A percentile compares a stretch with the other conserved stretches of the same genome.
Conservation (phyloP, 2,329 filamentous ascomycete genomes). For the Tolypocladium cylindrosporum region DNA sequence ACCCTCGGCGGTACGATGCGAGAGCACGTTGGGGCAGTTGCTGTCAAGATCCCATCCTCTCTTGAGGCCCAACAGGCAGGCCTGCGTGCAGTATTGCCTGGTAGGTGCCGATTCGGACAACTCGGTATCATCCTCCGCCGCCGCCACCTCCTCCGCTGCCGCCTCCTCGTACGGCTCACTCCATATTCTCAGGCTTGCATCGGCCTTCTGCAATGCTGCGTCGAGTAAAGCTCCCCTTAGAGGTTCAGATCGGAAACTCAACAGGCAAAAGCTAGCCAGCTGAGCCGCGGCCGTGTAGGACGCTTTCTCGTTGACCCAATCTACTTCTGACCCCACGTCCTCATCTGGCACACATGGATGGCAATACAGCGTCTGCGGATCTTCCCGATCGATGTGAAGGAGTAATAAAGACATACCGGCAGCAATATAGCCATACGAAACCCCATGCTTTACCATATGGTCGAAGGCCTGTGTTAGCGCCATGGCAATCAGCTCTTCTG, state of each 20-base stretch:
- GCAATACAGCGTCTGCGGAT: slow-evolving; percentile 7
- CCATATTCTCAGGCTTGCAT: slow-evolving; percentile 8
- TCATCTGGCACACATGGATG: slow-evolving; percentile 7
- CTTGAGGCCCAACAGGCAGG: slow-evolving; percentile 12
- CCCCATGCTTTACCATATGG: slow-evolving; percentile 9
- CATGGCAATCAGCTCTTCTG: slow-evolving; percentile 9
- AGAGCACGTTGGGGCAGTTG: slow-evolving; percentile 11
- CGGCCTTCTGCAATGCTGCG: slow-evolving; percentile 2
- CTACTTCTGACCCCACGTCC: slow-evolving; percentile 4
- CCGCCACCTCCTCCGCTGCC: neutral
- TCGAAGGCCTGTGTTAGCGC: slow-evolving; percentile 11
- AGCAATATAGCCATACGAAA: slow-evolving; percentile 15
- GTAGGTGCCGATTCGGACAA: slow-evolving; percentile 5
- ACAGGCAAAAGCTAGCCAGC: slow-evolving; percentile 10
- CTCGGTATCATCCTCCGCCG: slow-evolving; percentile 5
- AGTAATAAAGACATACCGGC: slow-evolving; percentile 14
- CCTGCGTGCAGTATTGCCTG: slow-evolving; percentile 11
- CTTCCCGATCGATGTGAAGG: slow-evolving; percentile 10
- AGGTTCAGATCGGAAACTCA: slow-evolving; percentile 9
- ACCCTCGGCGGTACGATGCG: slow-evolving; percentile 4
- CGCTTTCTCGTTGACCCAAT: neutral
- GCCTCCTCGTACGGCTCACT: slow-evolving; percentile 9
- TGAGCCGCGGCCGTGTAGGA: slow-evolving; percentile 10
- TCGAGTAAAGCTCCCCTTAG: slow-evolving; percentile 7
- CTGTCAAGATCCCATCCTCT: slow-evolving; percentile 7